phyloP scores from a whole-genome alignment of 2,329 filamentous ascomycete species.

The Arthroderma sp. region DNA sequence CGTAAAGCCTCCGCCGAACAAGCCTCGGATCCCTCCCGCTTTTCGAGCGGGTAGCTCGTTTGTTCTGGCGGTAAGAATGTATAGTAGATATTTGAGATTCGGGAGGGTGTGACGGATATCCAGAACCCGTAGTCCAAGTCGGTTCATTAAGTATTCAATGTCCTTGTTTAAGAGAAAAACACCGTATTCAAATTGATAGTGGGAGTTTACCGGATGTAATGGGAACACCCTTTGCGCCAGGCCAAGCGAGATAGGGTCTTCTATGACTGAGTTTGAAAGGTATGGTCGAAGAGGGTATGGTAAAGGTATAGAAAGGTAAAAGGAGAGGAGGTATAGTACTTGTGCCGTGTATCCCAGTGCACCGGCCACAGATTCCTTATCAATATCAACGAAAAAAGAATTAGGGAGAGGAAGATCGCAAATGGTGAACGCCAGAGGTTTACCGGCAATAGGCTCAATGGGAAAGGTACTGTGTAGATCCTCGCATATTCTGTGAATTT shows the following conservation, averaged over 20 bases:
- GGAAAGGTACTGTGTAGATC: conserved; percentile 68
- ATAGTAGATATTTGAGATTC: conserved; percentile 85
- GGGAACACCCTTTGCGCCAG: conserved; percentile 60
- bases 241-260: conserved; percentile 53
- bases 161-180: conserved; percentile 96
- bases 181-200: conserved; percentile 89
- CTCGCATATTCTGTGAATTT: conserved; percentile 75
- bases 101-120: conserved; percentile 87
- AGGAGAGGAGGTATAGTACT: conserved; percentile 61
- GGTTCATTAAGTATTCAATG: conserved; percentile 57
- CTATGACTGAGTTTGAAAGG: conserved; percentile 61
- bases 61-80: conserved; percentile 72
- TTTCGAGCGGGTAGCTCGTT: conserved; percentile 45
- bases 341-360: conserved; percentile 70
- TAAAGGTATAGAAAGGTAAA: conserved; percentile 64
- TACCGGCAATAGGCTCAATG: conserved; percentile 53
- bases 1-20: conserved; percentile 26
- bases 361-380: conserved; percentile 59
- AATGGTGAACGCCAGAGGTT: conserved; percentile 70
- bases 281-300: conserved; percentile 66
- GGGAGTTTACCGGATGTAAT: conserved; percentile 58
- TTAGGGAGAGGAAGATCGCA: conserved; percentile 68
- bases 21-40: conserved; percentile 37
- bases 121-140: conserved; percentile 62
- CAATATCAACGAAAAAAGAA: conserved; percentile 55